Evolutionary conservation across 192 early-diverging fungal species (phyloP).

Genomic region (Coemansia sp.): DNA sequence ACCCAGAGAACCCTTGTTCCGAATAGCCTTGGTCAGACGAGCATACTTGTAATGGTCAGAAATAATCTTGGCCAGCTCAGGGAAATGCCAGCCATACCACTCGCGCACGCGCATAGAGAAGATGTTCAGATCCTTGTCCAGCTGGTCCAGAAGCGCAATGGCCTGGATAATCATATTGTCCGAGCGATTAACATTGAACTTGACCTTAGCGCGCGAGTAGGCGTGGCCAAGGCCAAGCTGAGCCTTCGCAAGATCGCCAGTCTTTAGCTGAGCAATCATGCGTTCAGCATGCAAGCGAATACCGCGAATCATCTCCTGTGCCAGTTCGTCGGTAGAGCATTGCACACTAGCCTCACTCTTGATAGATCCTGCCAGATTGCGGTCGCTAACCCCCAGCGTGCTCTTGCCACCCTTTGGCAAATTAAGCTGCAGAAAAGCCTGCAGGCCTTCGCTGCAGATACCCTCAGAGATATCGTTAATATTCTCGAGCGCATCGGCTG

Average conservation of each 20-base stretch:
- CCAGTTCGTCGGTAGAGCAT: constrained; percentile 77
- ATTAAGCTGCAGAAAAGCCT: constrained; percentile 94
- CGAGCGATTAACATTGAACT: constrained; percentile 98
- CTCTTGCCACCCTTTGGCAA: constrained; percentile 75
- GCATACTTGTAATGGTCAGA: constrained; percentile 91
- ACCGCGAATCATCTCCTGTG: constrained; percentile 90
- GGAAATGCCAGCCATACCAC: constrained; percentile 99
- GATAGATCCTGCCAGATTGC: constrained; percentile 72
- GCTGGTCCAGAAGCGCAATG: constrained; percentile 91
- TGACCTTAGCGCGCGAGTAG: constrained; percentile 98
- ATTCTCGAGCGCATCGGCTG: constrained; percentile 97
- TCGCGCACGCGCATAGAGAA: constrained; percentile 96
- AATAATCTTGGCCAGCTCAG: constrained; percentile 95
- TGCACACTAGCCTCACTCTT: constrained; percentile 68
- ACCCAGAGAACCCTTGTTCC: constrained; percentile 86
- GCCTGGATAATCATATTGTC: constrained; percentile 97
- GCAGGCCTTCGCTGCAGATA: constrained; percentile 82
- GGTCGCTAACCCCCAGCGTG: constrained; percentile 85
- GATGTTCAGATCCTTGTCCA: constrained; percentile 99
- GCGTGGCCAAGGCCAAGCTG: constrained; percentile 98
- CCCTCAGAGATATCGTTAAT: constrained; percentile 98
- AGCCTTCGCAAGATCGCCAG: constrained; percentile 87
- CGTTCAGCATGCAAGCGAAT: constrained; percentile 89
- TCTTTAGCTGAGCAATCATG: constrained; percentile 85
- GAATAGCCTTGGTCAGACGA: constrained; percentile 83